A percentile compares a stretch with the other conserved stretches of the same genome.
Conservation (phyloP, 164 flowering plant species). For the Vitis amurensis region DNA sequence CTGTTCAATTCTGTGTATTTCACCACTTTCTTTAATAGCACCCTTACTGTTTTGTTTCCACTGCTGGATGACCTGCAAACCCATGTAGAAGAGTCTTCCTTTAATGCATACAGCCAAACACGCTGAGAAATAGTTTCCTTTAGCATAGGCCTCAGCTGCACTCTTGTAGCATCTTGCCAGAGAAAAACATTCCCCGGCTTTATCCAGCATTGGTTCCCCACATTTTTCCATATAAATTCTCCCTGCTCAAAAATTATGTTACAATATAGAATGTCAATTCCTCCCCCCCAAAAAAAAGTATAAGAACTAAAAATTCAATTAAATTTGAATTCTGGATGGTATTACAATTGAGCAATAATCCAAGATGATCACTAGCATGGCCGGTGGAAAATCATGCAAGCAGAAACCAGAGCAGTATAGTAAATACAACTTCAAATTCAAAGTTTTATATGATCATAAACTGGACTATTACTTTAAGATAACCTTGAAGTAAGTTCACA, state of each 20-base stretch:
- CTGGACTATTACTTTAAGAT: too few species aligned
- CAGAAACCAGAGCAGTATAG: too few species aligned
- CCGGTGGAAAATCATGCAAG: too few species aligned
- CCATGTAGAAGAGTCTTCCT: conserved; percentile 36
- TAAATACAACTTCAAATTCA: too few species aligned
- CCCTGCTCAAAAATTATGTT: conserved; percentile 21
- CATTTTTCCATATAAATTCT: conserved; percentile 34
- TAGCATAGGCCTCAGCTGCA: conserved; percentile 48
- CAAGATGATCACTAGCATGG: too few species aligned
- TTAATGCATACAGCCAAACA: conserved; percentile 36
- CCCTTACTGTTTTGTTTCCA: conserved; percentile 29
- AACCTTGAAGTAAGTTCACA: background rate
- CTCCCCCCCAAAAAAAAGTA: too few species aligned
- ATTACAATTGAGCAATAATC: too few species aligned
- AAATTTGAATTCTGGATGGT: too few species aligned
- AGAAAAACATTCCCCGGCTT: conserved; percentile 50
- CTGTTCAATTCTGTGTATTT: conserved; percentile 20
- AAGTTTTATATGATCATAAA: too few species aligned
- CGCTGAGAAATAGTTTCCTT: conserved; percentile 27
- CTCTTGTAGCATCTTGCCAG: conserved; percentile 28
- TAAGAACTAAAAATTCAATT: too few species aligned
- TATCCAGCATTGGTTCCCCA: conserved; percentile 31
- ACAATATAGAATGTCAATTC: too few species aligned
- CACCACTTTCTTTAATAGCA: conserved; percentile 8
- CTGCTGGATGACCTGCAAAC: conserved; percentile 23